These are phyloP conservation scores for Mangifera indica DNA, from an alignment of 345 rosid species.

Conservation along the genomic window DNA sequence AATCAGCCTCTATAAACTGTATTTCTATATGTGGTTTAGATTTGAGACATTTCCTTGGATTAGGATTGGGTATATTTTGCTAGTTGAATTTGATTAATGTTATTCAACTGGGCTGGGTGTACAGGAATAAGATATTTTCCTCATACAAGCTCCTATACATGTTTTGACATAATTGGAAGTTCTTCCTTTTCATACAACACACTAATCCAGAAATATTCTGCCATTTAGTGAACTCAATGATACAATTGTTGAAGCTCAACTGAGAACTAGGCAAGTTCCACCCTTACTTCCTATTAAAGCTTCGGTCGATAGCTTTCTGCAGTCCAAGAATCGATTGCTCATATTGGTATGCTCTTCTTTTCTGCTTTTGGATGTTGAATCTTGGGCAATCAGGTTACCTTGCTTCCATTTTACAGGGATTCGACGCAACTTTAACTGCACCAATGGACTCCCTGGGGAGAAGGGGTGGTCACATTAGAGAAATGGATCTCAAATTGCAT, in stretches of 20 bases:
- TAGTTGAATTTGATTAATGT: background rate
- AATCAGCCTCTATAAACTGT: background rate
- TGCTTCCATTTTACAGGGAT: conserved; percentile 42
- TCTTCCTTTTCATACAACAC: background rate
- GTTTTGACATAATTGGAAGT: background rate
- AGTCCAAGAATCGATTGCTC: conserved; percentile 46
- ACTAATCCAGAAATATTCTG: background rate
- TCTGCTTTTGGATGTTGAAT: background rate
- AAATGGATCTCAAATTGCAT: conserved; percentile 46
- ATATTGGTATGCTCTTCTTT: conserved; percentile 38
- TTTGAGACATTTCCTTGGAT: background rate
- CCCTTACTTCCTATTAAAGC: conserved; percentile 46
- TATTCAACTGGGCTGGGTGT: too few relatives aligned
- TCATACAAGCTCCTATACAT: background rate
- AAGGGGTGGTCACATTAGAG: conserved; percentile 50
- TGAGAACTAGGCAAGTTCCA: conserved; percentile 50
- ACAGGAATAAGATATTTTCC: too few relatives aligned
- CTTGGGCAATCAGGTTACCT: background rate
- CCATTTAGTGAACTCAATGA: conserved; percentile 56
- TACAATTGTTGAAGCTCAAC: conserved; percentile 56
- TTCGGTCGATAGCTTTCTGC: conserved; percentile 36
- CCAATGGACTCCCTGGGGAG: conserved; percentile 39
- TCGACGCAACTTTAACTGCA: conserved; percentile 50
- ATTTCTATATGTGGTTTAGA: background rate
- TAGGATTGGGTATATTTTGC: background rate